These are phyloP conservation scores for Globisporangium recalcitrans DNA, from an alignment of 352 stramenopile species.

Conservation along the genomic window DNA sequence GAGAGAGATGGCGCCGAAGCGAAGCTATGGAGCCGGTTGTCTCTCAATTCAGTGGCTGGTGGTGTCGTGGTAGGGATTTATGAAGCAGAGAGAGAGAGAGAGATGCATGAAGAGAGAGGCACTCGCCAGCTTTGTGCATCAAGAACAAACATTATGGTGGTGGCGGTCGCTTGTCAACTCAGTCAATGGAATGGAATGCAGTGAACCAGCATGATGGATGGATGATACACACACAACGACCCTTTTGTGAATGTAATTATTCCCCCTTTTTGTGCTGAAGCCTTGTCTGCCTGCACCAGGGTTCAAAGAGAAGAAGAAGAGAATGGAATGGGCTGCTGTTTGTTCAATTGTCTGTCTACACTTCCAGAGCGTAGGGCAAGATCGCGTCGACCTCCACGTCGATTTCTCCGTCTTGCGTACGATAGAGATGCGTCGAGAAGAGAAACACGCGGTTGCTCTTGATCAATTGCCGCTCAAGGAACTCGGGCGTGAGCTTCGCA, in stretches of 20 bases:
- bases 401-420: slow-evolving; percentile 4
- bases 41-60: not conserved
- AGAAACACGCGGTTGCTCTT: slow-evolving; percentile 13
- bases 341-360: not conserved
- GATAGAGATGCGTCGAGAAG: slow-evolving; percentile 18
- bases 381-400: slow-evolving; percentile 18
- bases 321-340: not conserved
- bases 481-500: slow-evolving; percentile 5
- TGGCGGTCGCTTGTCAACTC: not conserved
- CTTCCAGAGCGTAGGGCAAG: slow-evolving; percentile 4
- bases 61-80: not conserved
- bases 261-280: too few species aligned
- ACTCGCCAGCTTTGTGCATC: not conserved
- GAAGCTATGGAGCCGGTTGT: not conserved
- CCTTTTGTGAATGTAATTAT: slow-evolving; percentile 13
- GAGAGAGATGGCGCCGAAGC: not conserved
- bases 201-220: not conserved
- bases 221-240: not conserved
- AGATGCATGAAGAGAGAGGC: slow-evolving; percentile 7
- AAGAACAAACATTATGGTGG: not conserved
- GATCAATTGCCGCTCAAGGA: slow-evolving; percentile 11
- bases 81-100: slow-evolving; percentile 2
- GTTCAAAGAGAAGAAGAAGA: not conserved
- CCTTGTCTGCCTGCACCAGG: too few species aligned
- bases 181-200: not conserved